These are phyloP conservation scores for Nannizzia gypsea DNA, from an alignment of 2,329 filamentous ascomycete species.

Conservation along the genomic window DNA sequence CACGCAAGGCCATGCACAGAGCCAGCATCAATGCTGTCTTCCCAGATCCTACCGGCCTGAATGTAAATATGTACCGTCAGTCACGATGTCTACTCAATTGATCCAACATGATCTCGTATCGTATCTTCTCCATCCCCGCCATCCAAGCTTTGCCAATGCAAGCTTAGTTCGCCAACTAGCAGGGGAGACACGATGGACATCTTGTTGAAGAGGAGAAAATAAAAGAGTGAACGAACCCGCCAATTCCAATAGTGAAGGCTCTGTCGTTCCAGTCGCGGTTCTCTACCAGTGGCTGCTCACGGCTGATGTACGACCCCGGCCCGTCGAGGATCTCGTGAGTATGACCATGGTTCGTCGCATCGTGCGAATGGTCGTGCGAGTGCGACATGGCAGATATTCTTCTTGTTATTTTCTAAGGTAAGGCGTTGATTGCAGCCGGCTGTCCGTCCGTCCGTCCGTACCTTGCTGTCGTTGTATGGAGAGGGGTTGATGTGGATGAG, in stretches of 20 bases:
- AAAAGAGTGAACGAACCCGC: conserved; percentile 53
- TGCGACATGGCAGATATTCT: conserved; percentile 5
- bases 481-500: background rate
- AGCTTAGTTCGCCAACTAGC: background rate
- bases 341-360: conserved; percentile 66
- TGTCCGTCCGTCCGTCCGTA: no score
- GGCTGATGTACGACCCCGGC: conserved; percentile 75
- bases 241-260: conserved; percentile 94
- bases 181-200: background rate
- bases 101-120: background rate
- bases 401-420: background rate
- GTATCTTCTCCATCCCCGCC: background rate
- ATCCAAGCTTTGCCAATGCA: conserved; percentile 1
- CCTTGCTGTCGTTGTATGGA: no score
- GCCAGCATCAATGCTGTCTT: conserved; percentile 96
- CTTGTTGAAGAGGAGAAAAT: background rate
- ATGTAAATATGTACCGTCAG: background rate
- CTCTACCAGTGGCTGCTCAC: conserved; percentile 88
- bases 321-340: conserved; percentile 91
- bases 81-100: background rate
- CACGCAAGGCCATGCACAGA: conserved; percentile 72
- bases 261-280: conserved; percentile 77
- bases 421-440: background rate
- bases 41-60: conserved; percentile 84
- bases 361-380: conserved; percentile 45